These are phyloP conservation scores for Ceratocystis albifundus DNA, from an alignment of 2,329 filamentous ascomycete species.

Conservation along the genomic window DNA sequence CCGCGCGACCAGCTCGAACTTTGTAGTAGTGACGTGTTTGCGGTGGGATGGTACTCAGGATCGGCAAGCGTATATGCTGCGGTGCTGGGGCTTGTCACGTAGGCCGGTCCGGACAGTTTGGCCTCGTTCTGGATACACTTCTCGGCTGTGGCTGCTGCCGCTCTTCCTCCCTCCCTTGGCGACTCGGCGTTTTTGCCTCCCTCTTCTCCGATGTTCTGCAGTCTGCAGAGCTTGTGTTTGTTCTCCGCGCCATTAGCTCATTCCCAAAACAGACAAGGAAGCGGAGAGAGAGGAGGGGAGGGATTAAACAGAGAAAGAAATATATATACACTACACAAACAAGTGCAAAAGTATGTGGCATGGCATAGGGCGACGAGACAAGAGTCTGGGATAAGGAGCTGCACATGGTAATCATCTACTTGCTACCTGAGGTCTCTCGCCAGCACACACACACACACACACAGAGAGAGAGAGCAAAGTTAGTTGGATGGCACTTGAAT, in stretches of 20 bases:
- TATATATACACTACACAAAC: background rate
- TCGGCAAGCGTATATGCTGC: background rate
- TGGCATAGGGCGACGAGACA: background rate
- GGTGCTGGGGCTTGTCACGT: background rate
- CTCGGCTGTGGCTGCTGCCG: background rate
- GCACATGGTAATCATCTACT: background rate
- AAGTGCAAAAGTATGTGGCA: background rate
- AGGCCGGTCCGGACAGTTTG: too few species aligned
- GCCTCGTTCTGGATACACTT: background rate
- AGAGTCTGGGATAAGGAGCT: background rate
- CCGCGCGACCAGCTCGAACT: too few species aligned
- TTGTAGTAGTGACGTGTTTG: background rate
- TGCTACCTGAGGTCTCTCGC: background rate
- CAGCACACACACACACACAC: background rate
- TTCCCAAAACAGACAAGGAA: background rate
- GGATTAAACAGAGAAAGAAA: background rate
- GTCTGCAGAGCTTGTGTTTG: background rate
- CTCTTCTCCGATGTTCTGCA: background rate
- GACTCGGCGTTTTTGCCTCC: too few species aligned
- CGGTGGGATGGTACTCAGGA: background rate
- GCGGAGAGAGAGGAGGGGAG: background rate
- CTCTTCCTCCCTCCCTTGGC: background rate
- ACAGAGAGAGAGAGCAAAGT: background rate
- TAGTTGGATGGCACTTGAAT: too few species aligned
- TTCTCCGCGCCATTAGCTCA: background rate